Base-by-base conservation (phyloP, 441 rosid genomes). In the Populus hybrid region DNA sequence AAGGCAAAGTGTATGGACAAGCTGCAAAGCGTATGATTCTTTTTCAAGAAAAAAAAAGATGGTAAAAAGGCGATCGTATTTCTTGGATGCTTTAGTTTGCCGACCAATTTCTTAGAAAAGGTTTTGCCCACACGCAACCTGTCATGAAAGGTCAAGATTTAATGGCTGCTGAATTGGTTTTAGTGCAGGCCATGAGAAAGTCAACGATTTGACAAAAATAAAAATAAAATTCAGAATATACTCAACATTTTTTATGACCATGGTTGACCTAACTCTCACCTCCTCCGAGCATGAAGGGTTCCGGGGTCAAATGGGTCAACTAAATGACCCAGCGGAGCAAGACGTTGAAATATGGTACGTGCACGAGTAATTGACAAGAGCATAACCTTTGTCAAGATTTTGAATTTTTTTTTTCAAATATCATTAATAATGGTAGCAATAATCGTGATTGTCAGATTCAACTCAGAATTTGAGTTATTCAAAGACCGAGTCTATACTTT, bases 81-180 rank as follows among this genome's bases (percentile, higher is more conserved):
- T 30, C 4, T 30, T 30, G 32, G 32, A 30, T 30, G 82, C 73
- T 18, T 40, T 77, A 78, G 87, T 66, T 85, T 77, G 85, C 86
- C 89, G 88, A 90, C 81, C 80, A 30, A 30, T 30, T 30, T 30
- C 81, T 18, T 2, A 68, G 32, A 30, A 30, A 30, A 30, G 32
- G 32, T 4, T 30, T 30, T 30, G 32, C 32, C 32, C 32, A 30
- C 32, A 30, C 32, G 32, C 32, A 30, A 30, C 32, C 32, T 30
- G 32, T 30, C 32, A 70, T 75, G 77, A 79, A 65, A 30, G 69
- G 82, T 78, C 82, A 78, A 74, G 21, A 35, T 16, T 59, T 3
- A 59, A n/a, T 59, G 32, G 32, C 32, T 30, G 32, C 32, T 30
- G 32, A 30, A 30, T 30, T 30, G 32, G 32, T 30, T 30, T 30